Evolutionary conservation across 1,284 basidiomycete species (phyloP).

Genomic region (Dichomitus squalens): DNA sequence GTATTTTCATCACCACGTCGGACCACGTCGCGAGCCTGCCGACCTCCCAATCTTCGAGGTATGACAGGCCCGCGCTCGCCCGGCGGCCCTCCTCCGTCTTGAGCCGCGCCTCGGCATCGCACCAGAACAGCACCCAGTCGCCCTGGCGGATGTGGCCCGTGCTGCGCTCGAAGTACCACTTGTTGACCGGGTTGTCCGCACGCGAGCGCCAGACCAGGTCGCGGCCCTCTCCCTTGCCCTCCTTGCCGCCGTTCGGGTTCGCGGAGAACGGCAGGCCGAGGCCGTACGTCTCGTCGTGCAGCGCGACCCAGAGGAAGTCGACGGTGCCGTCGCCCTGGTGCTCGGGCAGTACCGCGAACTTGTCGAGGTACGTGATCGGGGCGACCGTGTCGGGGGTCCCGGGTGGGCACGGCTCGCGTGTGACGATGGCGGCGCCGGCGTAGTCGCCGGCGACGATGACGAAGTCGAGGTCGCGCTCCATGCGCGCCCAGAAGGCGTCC

Average conservation of each 20-base stretch:
- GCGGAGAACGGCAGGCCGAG: slow-evolving; percentile 92
- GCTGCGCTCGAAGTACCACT: slow-evolving; percentile 98
- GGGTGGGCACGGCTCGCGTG: slow-evolving; percentile 65
- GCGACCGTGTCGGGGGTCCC: slow-evolving; percentile 31
- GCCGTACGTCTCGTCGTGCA: slow-evolving; percentile 98
- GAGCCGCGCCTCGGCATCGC: slow-evolving; percentile 88
- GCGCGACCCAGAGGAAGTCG: slow-evolving; percentile 98
- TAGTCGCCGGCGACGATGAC: slow-evolving; percentile 97
- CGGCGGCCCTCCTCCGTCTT: slow-evolving; percentile 67
- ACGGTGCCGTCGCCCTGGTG: slow-evolving; percentile 99
- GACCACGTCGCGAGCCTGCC: slow-evolving; percentile 81
- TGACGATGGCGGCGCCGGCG: slow-evolving; percentile 93
- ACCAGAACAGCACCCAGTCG: slow-evolving; percentile 96
- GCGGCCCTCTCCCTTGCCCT: slow-evolving; percentile 86
- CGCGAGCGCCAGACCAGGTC: slow-evolving; percentile 97
- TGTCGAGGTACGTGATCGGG: slow-evolving; percentile 93
- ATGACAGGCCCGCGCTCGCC: slow-evolving; percentile 63
- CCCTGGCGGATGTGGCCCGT: slow-evolving; percentile 88
- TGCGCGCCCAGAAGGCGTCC: slow-evolving; percentile 77
- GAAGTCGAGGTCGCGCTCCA: slow-evolving; percentile 85
- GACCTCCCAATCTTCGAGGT: slow-evolving; percentile 81
- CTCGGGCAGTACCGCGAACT: slow-evolving; percentile 94
- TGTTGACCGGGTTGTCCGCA: slow-evolving; percentile 94
- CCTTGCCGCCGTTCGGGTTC: slow-evolving; percentile 93
- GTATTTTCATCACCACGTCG: slow-evolving; percentile 73